Evolutionary conservation across 169 alveolate species (phyloP), one percentile per base, ranked within the genome.

Genomic region (Amoebophrya sp.): DNA sequence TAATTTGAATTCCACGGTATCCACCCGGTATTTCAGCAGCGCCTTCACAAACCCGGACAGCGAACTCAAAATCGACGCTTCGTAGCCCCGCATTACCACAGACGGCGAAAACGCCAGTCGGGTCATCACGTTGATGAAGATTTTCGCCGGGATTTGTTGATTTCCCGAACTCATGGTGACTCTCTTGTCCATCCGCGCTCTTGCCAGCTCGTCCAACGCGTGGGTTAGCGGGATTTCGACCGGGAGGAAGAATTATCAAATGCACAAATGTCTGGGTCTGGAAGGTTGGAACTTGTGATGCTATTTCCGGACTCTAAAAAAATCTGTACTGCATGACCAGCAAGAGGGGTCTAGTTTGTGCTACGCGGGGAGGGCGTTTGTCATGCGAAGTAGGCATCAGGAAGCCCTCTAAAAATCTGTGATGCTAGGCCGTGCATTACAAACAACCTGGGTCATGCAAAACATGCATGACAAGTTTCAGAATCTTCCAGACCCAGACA

Each of bases 191-290:
- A 66, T 18, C 32, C 83, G 83, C 83, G 83, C 83, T 3, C 83
- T 2, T 25, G 83, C 83, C 32, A 66, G 83, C 83, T 66, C 83
- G 83, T 66, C 83, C 83, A 66, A 25, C 7, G 83, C 83, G 83
- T 12, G 83, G 35, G 38, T 66, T 2, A 66, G 83, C 83, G 83
- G 29, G 1, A 1, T 25, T 25, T 66, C 83, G 35, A 66, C 35
- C 83, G 83, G 83, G 7, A 66, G 18, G 18, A 0, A 66, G 83
- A 66, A 66, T 2, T 66, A 2, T n/a, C n/a, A n/a, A n/a, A n/a
- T 18, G 66, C 66, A 47, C 18, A 7, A 7, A 18, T 47, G 7
- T 47, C 66, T 47, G 66, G 66, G 66, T 47, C 66, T 12, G 18
- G 66, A 7, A 47, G 66, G n/a, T n/a, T n/a, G n/a, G n/a, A n/a